These are phyloP conservation scores for Uronychia setigera DNA, from an alignment of 73 alveolate genomes.

Conservation along the genomic window DNA sequence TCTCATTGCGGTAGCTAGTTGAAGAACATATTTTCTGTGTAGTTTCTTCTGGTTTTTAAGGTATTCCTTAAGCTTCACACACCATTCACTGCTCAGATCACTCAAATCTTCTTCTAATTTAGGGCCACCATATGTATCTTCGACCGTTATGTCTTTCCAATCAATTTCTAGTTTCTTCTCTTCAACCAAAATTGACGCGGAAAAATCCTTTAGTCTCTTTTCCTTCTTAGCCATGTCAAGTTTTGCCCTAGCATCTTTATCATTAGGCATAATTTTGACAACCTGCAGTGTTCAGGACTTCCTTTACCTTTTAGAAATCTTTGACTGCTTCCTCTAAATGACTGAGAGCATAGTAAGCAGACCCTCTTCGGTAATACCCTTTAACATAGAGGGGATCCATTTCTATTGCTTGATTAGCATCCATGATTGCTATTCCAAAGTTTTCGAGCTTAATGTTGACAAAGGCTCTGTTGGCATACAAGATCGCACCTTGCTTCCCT, in stretches of 20 bases:
- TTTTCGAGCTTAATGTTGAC: conserved; percentile 93
- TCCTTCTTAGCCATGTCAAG: conserved; percentile 78
- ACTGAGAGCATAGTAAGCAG: conserved; percentile 85
- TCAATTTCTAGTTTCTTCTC: conserved; percentile 72
- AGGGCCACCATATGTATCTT: conserved; percentile 90
- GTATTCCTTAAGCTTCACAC: conserved; percentile 82
- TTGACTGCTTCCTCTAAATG: conserved; percentile 86
- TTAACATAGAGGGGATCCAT: conserved; percentile 86
- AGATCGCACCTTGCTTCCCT: conserved; percentile 76
- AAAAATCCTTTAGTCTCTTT: conserved; percentile 77
- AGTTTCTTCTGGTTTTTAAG: conserved; percentile 86
- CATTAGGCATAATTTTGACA: conserved; percentile 74
- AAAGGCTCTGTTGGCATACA: conserved; percentile 92
- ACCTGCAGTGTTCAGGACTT: not conserved
- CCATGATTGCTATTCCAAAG: conserved; percentile 95
- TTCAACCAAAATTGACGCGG: conserved; percentile 75
- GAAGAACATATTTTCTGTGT: conserved; percentile 90
- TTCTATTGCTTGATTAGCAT: conserved; percentile 90
- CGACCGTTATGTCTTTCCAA: conserved; percentile 79
- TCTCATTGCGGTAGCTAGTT: conserved; percentile 73
- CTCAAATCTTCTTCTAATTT: conserved; percentile 70
- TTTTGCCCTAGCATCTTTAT: conserved; percentile 85
- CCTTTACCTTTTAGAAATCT: conserved; percentile 62
- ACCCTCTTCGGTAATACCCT: conserved; percentile 95
- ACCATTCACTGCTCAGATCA: conserved; percentile 83